Evolutionary conservation across 176 grass and related monocot species (phyloP).

Genomic region (Alloteropsis semialata): DNA sequence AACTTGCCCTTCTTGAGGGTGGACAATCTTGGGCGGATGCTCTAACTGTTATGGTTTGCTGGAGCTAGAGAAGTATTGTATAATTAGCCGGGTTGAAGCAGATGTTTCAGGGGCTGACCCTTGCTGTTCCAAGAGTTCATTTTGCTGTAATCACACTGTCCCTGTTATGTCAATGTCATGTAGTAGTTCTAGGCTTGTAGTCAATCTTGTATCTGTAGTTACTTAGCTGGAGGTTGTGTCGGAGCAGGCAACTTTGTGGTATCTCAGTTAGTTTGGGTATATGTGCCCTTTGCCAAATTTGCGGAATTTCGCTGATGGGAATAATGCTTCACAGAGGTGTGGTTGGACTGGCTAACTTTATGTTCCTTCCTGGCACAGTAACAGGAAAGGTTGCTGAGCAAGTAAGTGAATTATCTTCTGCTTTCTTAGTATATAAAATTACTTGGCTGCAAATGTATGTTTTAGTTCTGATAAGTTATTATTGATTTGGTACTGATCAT

Average conservation of each 20-base stretch:
- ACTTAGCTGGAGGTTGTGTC: constrained; percentile 16
- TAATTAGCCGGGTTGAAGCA: constrained; percentile 23
- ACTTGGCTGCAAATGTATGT: background rate
- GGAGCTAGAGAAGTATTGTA: constrained; percentile 20
- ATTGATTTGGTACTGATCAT: background rate
- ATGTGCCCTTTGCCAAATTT: constrained; percentile 17
- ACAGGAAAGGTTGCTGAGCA: background rate
- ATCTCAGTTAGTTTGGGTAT: constrained; percentile 19
- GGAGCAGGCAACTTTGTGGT: constrained; percentile 3
- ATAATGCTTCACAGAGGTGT: constrained; percentile 21
- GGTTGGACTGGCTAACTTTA: constrained; percentile 20
- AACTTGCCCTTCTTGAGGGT: constrained; percentile 63
- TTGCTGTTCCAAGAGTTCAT: constrained; percentile 27
- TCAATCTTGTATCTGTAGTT: constrained; percentile 19
- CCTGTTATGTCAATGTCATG: constrained; percentile 26
- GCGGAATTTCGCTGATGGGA: background rate
- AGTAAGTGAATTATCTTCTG: constrained; percentile 37
- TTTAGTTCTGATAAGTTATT: background rate
- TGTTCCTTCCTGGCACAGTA: constrained; percentile 18
- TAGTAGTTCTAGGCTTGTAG: constrained; percentile 17
- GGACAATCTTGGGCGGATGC: constrained; percentile 50
- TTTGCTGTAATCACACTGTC: background rate
- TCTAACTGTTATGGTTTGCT: constrained; percentile 11
- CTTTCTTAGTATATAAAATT: constrained; percentile 10
- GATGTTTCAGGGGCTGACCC: constrained; percentile 22